Conservation (phyloP, 164 flowering plant species). For the Vitis rupestris region DNA sequence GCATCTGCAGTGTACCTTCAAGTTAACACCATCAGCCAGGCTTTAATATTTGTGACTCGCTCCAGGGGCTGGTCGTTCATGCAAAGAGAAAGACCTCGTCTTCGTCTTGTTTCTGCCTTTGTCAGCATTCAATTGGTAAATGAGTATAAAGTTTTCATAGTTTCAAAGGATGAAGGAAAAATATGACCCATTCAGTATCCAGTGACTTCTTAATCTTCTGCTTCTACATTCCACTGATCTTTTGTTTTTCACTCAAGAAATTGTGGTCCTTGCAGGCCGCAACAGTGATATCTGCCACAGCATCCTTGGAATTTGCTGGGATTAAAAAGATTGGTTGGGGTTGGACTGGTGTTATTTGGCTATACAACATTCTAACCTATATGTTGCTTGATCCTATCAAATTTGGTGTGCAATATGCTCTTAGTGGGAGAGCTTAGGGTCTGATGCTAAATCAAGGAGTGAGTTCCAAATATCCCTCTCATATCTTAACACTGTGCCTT, state of each 20-base stretch:
- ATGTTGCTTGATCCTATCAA: slow-evolving; percentile 40
- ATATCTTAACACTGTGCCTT: too few species aligned
- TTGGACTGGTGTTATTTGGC: slow-evolving; percentile 44
- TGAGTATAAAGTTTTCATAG: too few species aligned
- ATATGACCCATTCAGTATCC: too few species aligned
- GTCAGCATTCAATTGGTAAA: slow-evolving; percentile 44
- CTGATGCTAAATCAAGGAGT: slow-evolving; percentile 33
- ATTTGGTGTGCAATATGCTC: slow-evolving; percentile 35
- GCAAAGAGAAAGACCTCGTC: slow-evolving; percentile 37
- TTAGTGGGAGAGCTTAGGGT: slow-evolving; percentile 45
- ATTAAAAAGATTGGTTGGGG: slow-evolving; percentile 47
- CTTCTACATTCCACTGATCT: too few species aligned
- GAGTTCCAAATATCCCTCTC: slow-evolving; percentile 1
- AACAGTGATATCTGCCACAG: slow-evolving; percentile 36
- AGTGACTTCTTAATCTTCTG: too few species aligned
- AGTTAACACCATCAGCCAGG: slow-evolving; percentile 69
- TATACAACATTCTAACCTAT: slow-evolving; percentile 30
- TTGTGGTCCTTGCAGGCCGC: slow-evolving; percentile 31
- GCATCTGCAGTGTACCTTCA: slow-evolving; percentile 68
- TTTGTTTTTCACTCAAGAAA: background rate
- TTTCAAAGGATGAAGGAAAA: background rate
- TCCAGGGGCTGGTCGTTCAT: slow-evolving; percentile 37
- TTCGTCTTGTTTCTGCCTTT: slow-evolving; percentile 39
- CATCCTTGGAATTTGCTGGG: slow-evolving; percentile 31
- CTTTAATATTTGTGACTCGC: slow-evolving; percentile 64